phyloP scores from a whole-genome alignment of 495 filamentous ascomycete species.

The Annulohypoxylon moriforme region DNA sequence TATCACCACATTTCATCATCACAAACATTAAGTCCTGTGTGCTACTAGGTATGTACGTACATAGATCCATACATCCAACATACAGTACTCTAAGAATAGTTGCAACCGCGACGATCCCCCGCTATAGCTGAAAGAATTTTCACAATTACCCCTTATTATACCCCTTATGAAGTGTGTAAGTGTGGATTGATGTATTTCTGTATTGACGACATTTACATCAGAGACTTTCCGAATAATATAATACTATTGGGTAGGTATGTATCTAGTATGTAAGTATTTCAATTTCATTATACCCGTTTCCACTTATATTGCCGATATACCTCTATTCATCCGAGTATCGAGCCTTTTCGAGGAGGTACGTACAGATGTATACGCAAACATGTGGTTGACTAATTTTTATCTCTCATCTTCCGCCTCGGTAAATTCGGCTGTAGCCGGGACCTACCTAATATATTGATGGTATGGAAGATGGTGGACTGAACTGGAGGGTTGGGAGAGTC shows the following conservation, averaged over 20 bases:
- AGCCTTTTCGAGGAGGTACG: not conserved
- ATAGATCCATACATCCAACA: too few relatives aligned
- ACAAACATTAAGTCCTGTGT: constrained; percentile 6
- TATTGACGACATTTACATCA: not conserved
- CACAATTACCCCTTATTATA: not conserved
- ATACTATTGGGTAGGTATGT: too few relatives aligned
- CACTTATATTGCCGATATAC: constrained; percentile 1
- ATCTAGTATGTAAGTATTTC: too few relatives aligned
- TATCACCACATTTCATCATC: constrained; percentile 35
- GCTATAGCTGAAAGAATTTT: constrained; percentile 20
- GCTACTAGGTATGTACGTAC: too few relatives aligned
- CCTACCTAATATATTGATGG: constrained; percentile 18
- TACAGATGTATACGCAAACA: constrained; percentile 8
- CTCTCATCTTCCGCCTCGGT: constrained; percentile 5
- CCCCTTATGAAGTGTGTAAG: too few relatives aligned
- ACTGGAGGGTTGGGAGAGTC: constrained; percentile 36
- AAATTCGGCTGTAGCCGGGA: constrained; percentile 25
- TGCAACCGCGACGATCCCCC: constrained; percentile 26
- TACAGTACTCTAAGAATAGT: constrained; percentile 27
- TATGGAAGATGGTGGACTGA: constrained; percentile 24
- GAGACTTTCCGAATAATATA: too few relatives aligned
- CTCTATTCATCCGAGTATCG: not conserved
- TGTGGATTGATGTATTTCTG: too few relatives aligned
- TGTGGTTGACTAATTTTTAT: constrained; percentile 1
- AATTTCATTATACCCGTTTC: not conserved